Base-by-base conservation (phyloP, 176 grass and related monocot genomes). In the Bromus sterilis region DNA sequence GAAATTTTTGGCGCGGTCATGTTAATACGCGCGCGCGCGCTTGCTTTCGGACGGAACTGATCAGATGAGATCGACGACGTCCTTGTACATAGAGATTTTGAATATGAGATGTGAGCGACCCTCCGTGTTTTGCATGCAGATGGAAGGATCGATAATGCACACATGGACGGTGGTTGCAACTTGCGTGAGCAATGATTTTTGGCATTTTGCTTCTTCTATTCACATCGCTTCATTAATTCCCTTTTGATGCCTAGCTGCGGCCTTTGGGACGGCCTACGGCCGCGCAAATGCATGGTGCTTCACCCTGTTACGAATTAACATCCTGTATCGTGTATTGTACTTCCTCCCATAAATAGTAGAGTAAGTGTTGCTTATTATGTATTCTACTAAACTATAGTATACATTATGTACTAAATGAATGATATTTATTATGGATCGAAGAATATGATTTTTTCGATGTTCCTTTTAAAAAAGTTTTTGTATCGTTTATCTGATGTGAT, bases 1-100 rank as follows among this genome's bases (percentile, higher is more conserved):
- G 33, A 61, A 26, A 25, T 81, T 85, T 85, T 81, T 76, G 69
- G 33, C 49, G 62, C 11, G 0, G 14, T 49, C 28, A 13, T 90
- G 86, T 96, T 79, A 36, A 76, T 88, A 80, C 67, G 76, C n/a
- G n/a, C n/a, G n/a, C n/a, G n/a, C n/a, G n/a, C n/a, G n/a, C n/a
- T n/a, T n/a, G n/a, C 24, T 51, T 21, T 21, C 13, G 21, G 61
- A 73, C 26, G 5, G 24, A 35, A 36, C 5, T 36, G 7, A 28
- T 49, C 62, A 16, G 37, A 2, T 2, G 12, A 61, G 48, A 84
- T 69, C 37, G 16, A 39, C 23, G 16, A 32, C 46, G 68, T 84
- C 71, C 68, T 73, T 91, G 91, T 89, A 88, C 75, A 94, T 86
- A 91, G 73, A 77, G 71, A 57, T 86, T 82, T 59, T 59, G 80